Base-by-base conservation (phyloP, 1,284 basidiomycete species). In the Malassezia obtusa region DNA sequence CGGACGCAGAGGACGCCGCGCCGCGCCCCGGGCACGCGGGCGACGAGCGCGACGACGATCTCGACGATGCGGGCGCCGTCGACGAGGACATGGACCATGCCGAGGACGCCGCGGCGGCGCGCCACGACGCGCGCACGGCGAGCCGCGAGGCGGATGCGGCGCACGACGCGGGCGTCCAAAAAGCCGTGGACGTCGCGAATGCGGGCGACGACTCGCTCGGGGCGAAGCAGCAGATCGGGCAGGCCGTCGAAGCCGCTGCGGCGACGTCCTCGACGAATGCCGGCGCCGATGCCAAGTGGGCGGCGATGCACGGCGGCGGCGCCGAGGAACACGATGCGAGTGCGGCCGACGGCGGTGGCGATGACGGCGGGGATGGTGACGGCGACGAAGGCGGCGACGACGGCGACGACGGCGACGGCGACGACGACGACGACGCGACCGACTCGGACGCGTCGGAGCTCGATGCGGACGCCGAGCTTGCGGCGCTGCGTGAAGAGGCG, bases 401-500 rank as follows among this genome's bases (percentile, higher is more conserved):
- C n/a, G 35, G 21, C 3, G 40, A 43, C n/a, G 15, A 30, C 15
- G 21, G 32, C 11, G 30, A 11, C 11, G 24, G 12, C n/a, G 24
- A 26, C 22, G 15, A 9, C 2, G 43, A 30, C 33, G 61, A 65
- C 8, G 62, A 65, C 26, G 61, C 62, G 25, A 59, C 51, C 14
- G 60, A 52, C 25, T 24, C 21, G 6, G 30, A 45, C 19, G 43
- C 32, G 14, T 60, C 44, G 28, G 55, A 52, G 10, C 31, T 66
- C 11, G 65, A 65, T 32, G 63, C 48, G 21, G 65, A 68, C 43
- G 43, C 43, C 17, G 67, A 68, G 57, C 61, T 68, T 4, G 67
- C 67, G 12, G 64, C 60, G 15, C 47, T 68, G 28, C 64, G 63
- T 26, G 63, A 63, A 4, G 55, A 57, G 35, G 58, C 51, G 25